Evolutionary conservation across 257 asterid genomes (phyloP).

Genomic region (Fraxinus cuspidata): DNA sequence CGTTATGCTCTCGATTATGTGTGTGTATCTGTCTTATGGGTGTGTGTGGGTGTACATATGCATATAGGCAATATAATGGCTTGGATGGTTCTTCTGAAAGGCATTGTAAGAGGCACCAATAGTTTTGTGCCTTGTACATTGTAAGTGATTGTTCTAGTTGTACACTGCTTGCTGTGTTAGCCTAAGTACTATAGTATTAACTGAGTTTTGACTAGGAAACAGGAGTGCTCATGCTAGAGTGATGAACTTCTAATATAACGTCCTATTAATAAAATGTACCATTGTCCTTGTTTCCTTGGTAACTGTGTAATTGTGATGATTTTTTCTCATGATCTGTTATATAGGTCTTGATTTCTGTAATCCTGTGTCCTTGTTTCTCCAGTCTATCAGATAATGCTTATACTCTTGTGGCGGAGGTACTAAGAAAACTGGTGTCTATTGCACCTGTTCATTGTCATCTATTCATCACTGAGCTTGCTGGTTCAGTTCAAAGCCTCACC

Average conservation of each 20-base stretch:
- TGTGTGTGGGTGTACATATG: background rate
- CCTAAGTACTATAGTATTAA: background rate
- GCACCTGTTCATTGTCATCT: constrained; percentile 82
- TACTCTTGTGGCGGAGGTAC: constrained; percentile 80
- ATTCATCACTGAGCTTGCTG: constrained; percentile 79
- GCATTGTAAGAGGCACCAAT: background rate
- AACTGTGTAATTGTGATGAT: background rate
- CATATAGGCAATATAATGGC: background rate
- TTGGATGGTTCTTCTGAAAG: background rate
- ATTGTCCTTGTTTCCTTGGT: background rate
- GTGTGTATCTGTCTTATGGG: background rate
- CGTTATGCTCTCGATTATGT: background rate
- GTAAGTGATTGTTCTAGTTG: background rate
- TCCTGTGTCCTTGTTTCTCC: constrained; percentile 24
- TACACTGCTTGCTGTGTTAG: background rate
- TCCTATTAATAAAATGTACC: background rate
- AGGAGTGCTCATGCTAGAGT: background rate
- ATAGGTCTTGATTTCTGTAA: constrained; percentile 8
- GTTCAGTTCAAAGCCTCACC: constrained; percentile 72
- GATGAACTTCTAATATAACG: background rate
- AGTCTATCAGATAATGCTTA: constrained; percentile 93
- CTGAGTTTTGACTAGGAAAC: background rate
- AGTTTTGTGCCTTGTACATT: background rate
- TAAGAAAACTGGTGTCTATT: constrained; percentile 76
- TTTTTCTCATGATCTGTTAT: constrained; percentile 2